These are phyloP conservation scores for barley (Hordeum vulgare) DNA, from an alignment of 176 grass and related monocot genomes.

Conservation along the genomic window MorexV3_pseudomolecules_assembly NC_058523.1:358740283-358740782, in stretches of 20 bases:
- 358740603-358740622: conserved; percentile 88
- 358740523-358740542: conserved; percentile 65
- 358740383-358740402: conserved; percentile 76
- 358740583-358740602: conserved; percentile 84
- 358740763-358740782: background rate
- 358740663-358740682: conserved; percentile 14
- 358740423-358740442: conserved; percentile 76
- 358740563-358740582: conserved; percentile 74
- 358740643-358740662: background rate
- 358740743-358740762: conserved; percentile 2
- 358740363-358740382: conserved; percentile 80
- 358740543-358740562: conserved; percentile 72
- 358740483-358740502: conserved; percentile 76
- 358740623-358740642: conserved; percentile 25
- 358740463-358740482: conserved; percentile 66
- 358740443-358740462: conserved; percentile 60
- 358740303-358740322: conserved; percentile 46
- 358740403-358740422: conserved; percentile 77
- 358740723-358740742: conserved; percentile 10
- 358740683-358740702: conserved; percentile 2
- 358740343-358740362: conserved; percentile 84
- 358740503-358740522: conserved; percentile 76
- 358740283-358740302: conserved; percentile 43
- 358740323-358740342: conserved; percentile 68
- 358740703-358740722: background rate